Evolutionary conservation across 106 monocot genomes (phyloP).

Genomic region (Dendrobium nobile): DNA sequence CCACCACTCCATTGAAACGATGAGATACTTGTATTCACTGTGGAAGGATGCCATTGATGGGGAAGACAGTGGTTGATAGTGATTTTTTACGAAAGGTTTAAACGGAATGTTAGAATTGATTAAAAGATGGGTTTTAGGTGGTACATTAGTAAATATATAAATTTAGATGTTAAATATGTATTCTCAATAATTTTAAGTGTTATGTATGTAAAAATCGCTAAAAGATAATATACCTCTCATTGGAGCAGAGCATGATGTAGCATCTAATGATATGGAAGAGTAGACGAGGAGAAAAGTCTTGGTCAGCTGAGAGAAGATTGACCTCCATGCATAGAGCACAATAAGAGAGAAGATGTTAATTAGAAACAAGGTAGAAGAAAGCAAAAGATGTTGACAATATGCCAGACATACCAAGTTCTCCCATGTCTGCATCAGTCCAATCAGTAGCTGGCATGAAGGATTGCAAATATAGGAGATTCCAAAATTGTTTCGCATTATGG

Average conservation of each 20-base stretch:
- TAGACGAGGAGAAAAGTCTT: conserved; percentile 46
- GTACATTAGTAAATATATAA: no score
- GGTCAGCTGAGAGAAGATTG: conserved; percentile 10
- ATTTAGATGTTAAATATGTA: no score
- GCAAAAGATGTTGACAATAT: neutral
- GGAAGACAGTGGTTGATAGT: no score
- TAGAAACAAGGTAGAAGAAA: neutral
- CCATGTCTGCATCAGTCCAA: conserved; percentile 25
- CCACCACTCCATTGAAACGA: no score
- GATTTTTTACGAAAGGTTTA: no score
- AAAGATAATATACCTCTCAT: conserved; percentile 17
- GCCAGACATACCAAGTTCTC: conserved; percentile 19
- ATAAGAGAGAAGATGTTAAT: neutral
- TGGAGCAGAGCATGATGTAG: conserved; percentile 34
- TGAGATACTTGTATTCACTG: no score
- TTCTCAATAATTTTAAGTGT: no score
- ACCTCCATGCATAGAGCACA: conserved; percentile 16
- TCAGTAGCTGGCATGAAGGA: conserved; percentile 12
- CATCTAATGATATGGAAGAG: conserved; percentile 53
- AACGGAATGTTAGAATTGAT: no score
- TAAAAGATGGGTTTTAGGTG: no score
- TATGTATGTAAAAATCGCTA: no score
- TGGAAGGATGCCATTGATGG: no score
- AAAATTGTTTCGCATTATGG: conserved; percentile 26
- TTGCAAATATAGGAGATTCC: conserved; percentile 33